phyloP scores from a whole-genome alignment of 2,329 filamentous ascomycete genomes.

The Botrytis deweyae region DNA sequence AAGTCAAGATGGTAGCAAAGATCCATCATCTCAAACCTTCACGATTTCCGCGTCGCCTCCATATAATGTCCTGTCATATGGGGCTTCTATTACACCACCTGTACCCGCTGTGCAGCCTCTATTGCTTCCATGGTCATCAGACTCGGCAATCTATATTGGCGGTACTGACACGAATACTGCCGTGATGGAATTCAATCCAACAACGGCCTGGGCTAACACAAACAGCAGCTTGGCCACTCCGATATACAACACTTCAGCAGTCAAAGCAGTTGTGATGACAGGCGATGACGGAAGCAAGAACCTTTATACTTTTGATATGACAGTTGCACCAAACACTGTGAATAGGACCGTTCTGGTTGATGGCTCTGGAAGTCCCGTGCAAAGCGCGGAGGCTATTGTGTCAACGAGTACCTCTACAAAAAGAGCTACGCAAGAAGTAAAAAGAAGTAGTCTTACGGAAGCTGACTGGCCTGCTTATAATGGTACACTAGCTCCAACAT shows the following conservation, averaged over 20 bases:
- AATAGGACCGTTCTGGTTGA: slow-evolving; percentile 66
- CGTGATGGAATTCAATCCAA: slow-evolving; percentile 70
- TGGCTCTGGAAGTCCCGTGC: slow-evolving; percentile 55
- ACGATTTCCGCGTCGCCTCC: slow-evolving; percentile 66
- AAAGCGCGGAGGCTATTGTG: slow-evolving; percentile 46
- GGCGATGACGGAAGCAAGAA: slow-evolving; percentile 76
- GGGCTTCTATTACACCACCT: slow-evolving; percentile 58
- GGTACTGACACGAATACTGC: slow-evolving; percentile 64
- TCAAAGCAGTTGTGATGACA: slow-evolving; percentile 64
- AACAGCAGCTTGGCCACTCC: slow-evolving; percentile 62
- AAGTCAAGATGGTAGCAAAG: slow-evolving; percentile 56
- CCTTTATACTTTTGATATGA: slow-evolving; percentile 76
- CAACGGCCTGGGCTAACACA: slow-evolving; percentile 65
- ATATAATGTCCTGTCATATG: slow-evolving; percentile 59
- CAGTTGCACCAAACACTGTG: slow-evolving; percentile 71
- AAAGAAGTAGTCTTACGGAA: slow-evolving; percentile 52
- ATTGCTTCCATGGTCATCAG: slow-evolving; percentile 71
- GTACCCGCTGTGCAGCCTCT: slow-evolving; percentile 62
- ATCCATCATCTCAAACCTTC: slow-evolving; percentile 71
- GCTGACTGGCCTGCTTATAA: slow-evolving; percentile 78
- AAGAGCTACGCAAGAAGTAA: slow-evolving; percentile 19
- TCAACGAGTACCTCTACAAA: slow-evolving; percentile 20
- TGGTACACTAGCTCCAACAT: slow-evolving; percentile 64
- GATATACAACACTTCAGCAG: slow-evolving; percentile 56
- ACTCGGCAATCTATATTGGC: slow-evolving; percentile 71